Conservation (phyloP, 306 rosid genomes). For the Canavalia gladiata region DNA sequence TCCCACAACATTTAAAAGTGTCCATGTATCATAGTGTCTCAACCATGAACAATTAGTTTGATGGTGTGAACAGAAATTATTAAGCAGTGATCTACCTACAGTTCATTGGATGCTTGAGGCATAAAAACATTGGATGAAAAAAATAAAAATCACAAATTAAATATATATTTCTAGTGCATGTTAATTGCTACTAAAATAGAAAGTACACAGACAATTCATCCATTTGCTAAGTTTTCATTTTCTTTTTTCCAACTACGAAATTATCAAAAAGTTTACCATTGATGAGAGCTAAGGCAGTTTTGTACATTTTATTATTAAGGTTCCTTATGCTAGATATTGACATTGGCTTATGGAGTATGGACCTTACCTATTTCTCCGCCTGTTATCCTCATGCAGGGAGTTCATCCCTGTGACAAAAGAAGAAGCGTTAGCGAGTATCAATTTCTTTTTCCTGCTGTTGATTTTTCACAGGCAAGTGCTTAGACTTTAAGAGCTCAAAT, state of each 20-base stretch:
- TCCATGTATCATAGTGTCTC: constrained; percentile 4
- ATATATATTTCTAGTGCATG: neutral
- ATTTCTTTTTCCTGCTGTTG: constrained; percentile 87
- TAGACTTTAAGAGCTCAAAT: constrained; percentile 23
- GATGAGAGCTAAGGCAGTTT: constrained; percentile 25
- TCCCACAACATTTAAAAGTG: constrained; percentile 17
- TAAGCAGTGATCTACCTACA: neutral
- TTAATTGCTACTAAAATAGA: constrained; percentile 13
- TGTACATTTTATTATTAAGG: neutral
- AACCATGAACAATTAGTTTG: neutral
- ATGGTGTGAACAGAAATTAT: constrained; percentile 35
- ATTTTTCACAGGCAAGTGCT: constrained; percentile 85
- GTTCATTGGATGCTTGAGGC: constrained; percentile 16
- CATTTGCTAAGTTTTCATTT: constrained; percentile 11
- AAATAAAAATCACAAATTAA: neutral
- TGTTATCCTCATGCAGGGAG: constrained; percentile 66
- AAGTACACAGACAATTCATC: constrained; percentile 25
- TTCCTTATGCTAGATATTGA: constrained; percentile 40
- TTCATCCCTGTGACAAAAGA: constrained; percentile 95
- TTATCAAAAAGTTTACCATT: constrained; percentile 10
- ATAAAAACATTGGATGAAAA: neutral
- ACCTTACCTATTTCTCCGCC: constrained; percentile 30
- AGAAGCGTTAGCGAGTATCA: constrained; percentile 76
- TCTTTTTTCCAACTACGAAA: constrained; percentile 1
- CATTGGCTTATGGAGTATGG: neutral